These are phyloP conservation scores for Meyerozyma elateridarum DNA, from an alignment of 1,139 yeast genomes.

Conservation along the genomic window DNA sequence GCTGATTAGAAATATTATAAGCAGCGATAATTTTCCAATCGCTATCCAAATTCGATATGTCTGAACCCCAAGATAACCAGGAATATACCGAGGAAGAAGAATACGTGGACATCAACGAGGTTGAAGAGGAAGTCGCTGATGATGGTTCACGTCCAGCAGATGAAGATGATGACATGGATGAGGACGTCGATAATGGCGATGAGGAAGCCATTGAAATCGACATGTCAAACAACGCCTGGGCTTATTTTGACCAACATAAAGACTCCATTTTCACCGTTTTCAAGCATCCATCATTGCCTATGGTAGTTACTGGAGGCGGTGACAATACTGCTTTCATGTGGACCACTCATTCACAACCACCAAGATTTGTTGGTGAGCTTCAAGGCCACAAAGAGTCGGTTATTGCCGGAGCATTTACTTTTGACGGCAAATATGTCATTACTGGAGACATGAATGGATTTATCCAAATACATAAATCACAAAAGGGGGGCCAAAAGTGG, in stretches of 20 bases:
- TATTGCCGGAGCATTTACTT: constrained; percentile 75
- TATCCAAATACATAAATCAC: constrained; percentile 65
- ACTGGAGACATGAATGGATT: constrained; percentile 96
- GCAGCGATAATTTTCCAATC: too few species aligned
- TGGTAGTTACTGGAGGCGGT: constrained; percentile 81
- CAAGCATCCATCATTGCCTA: constrained; percentile 75
- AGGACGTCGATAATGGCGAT: constrained; percentile 25
- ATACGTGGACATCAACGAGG: constrained; percentile 52
- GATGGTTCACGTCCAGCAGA: constrained; percentile 36
- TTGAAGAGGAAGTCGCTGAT: constrained; percentile 52
- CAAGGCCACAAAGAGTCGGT: constrained; percentile 85
- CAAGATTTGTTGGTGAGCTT: constrained; percentile 70
- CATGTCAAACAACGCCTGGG: constrained; percentile 80
- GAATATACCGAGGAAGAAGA: constrained; percentile 38
- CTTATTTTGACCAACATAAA: constrained; percentile 82
- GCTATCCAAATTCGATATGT: neutral
- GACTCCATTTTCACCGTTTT: constrained; percentile 80
- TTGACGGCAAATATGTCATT: constrained; percentile 72
- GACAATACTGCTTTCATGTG: constrained; percentile 86
- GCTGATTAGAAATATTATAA: constrained; percentile 1
- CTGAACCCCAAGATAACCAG: constrained; percentile 2
- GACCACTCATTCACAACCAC: constrained; percentile 86
- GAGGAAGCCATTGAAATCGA: constrained; percentile 53
- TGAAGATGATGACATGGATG: constrained; percentile 35
- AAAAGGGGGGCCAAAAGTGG: constrained; percentile 82